Base-by-base conservation (phyloP, 73 alveolate species). In the Symbiodinium natans region DNA sequence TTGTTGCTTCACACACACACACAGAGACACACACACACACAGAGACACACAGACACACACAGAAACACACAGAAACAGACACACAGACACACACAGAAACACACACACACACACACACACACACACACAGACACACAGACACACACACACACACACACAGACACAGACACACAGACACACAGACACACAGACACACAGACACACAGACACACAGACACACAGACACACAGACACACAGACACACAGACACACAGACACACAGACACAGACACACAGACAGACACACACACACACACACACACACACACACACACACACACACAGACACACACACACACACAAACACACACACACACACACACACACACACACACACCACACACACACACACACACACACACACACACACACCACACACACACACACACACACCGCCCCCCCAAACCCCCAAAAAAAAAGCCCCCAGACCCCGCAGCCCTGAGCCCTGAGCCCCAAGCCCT, bases 41-140 rank as follows among this genome's bases (percentile, higher is more conserved):
- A 68, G 38, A 68, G 36, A n/a, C n/a, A n/a, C n/a, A n/a, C n/a
- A n/a, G n/a, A n/a, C n/a, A n/a, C n/a, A n/a, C n/a, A n/a, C n/a
- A n/a, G n/a, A n/a, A n/a, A n/a, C n/a, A n/a, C n/a, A n/a, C n/a
- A n/a, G n/a, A n/a, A n/a, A n/a, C n/a, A n/a, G n/a, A n/a, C n/a
- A n/a, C n/a, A n/a, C n/a, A n/a, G n/a, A n/a, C n/a, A n/a, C n/a
- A n/a, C n/a, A n/a, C n/a, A n/a, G n/a, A n/a, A n/a, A n/a, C n/a
- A n/a, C n/a, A n/a, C n/a, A n/a, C n/a, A n/a, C n/a, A 68, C 82
- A 68, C 82, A 68, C 82, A 68, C 82, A 68, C 82, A 68, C 82
- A 68, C 40, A 68, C 40, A 68, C 82, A 68, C 82, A 68, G 38
- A 68, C 40, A 68, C 82, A 68, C 82, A 68, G 38, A 68, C 82